Conservation (phyloP, 371 early-diverging fungal species). For the Catenaria anguillulae region DNA sequence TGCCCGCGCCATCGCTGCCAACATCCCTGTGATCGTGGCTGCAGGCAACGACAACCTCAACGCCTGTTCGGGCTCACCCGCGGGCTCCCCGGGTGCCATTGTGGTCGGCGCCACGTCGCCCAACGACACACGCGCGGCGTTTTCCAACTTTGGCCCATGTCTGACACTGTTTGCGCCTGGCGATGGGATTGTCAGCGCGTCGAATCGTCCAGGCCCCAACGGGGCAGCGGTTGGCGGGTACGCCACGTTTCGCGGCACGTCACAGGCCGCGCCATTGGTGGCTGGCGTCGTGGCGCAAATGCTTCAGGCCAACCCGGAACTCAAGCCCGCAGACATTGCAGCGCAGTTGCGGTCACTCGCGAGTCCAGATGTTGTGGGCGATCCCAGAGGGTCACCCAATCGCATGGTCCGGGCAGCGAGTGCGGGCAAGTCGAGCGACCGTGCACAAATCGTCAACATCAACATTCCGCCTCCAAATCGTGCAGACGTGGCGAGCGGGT, state of each 20-base stretch:
- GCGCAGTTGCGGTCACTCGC: background rate
- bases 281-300: slow-evolving; percentile 9
- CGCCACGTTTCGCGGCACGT: slow-evolving; percentile 6
- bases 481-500: too few species aligned
- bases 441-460: too few species aligned
- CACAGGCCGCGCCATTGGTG: slow-evolving; percentile 8
- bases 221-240: background rate
- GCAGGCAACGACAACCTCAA: slow-evolving; percentile 2
- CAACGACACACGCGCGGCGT: slow-evolving; percentile 6
- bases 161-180: slow-evolving; percentile 4
- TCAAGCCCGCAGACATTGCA: background rate
- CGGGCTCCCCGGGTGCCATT: background rate
- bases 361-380: background rate
- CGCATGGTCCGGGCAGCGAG: background rate
- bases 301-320: slow-evolving; percentile 2
- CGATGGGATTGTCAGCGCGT: background rate
- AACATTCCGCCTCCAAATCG: too few species aligned
- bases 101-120: slow-evolving; percentile 6
- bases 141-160: slow-evolving; percentile 5
- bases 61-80: background rate
- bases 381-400: background rate
- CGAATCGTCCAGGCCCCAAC: too few species aligned
- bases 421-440: background rate
- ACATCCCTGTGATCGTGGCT: background rate
- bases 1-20: background rate